phyloP scores from a whole-genome alignment of 139 green algal genomes.

The Chloropicon primus region DNA sequence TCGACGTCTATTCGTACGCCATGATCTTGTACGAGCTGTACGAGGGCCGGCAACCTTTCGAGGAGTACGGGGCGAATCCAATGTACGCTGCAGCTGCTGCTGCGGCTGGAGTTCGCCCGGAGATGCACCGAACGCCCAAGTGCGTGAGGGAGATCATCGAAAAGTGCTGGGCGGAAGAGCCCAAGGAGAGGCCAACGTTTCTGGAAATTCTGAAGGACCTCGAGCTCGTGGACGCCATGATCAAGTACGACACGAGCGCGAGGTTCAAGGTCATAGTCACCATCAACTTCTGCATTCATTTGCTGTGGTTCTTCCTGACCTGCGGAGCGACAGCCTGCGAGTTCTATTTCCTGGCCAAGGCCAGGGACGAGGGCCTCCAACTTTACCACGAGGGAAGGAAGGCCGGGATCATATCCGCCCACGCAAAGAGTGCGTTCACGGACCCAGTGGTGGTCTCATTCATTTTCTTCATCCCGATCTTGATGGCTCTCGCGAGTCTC shows the following conservation, averaged over 20 bases:
- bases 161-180: neutral
- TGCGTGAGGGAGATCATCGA: neutral
- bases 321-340: neutral
- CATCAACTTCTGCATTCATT: neutral
- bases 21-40: slow-evolving; percentile 35
- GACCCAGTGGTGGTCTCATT: neutral
- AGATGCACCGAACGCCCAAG: neutral
- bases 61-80: neutral
- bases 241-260: neutral
- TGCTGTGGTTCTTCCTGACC: neutral
- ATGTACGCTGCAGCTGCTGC: neutral
- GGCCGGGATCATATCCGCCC: neutral
- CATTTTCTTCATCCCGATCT: neutral
- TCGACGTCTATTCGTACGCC: slow-evolving; percentile 38
- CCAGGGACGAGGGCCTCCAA: neutral
- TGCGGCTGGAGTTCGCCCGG: neutral
- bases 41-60: slow-evolving; percentile 9
- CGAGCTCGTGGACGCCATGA: neutral
- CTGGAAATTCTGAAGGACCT: neutral
- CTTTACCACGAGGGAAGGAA: neutral
- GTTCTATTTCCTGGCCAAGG: neutral
- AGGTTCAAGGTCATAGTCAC: neutral
- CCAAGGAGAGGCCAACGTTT: neutral
- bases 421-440: neutral
- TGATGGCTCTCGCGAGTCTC: neutral